Conservation (phyloP, 2,329 filamentous ascomycete species). For the Sporothrix dimorphospora region DNA sequence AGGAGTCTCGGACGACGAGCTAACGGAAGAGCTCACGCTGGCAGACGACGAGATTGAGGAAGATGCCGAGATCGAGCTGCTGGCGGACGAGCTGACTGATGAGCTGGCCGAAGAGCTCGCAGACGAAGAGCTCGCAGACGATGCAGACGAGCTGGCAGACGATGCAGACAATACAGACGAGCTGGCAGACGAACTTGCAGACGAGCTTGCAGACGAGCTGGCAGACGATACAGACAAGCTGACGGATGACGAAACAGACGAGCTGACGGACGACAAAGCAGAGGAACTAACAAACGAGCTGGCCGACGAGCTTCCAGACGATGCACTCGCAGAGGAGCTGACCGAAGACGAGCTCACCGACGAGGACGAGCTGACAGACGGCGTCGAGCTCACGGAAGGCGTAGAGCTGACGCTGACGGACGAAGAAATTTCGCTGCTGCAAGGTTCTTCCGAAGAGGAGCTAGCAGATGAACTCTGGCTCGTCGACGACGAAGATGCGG, state of each 20-base stretch:
- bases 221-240: not conserved
- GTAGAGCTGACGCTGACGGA: not conserved
- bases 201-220: not conserved
- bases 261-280: no score
- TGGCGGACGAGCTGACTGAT: not conserved
- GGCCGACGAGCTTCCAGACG: not conserved
- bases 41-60: not conserved
- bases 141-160: not conserved
- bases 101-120: not conserved
- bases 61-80: not conserved
- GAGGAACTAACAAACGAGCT: not conserved
- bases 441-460: not conserved
- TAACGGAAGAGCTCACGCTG: not conserved
- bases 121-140: not conserved
- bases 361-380: not conserved
- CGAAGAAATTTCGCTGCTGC: conserved; percentile 2
- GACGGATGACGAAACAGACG: not conserved
- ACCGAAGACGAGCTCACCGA: not conserved
- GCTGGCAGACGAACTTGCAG: not conserved
- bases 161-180: not conserved
- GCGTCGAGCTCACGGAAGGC: not conserved
- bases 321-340: not conserved
- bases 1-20: not conserved
- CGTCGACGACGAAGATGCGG: not conserved
- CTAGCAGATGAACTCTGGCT: not conserved